Base-by-base conservation (phyloP, 164 flowering plant species). In the Taxillus chinensis region DNA sequence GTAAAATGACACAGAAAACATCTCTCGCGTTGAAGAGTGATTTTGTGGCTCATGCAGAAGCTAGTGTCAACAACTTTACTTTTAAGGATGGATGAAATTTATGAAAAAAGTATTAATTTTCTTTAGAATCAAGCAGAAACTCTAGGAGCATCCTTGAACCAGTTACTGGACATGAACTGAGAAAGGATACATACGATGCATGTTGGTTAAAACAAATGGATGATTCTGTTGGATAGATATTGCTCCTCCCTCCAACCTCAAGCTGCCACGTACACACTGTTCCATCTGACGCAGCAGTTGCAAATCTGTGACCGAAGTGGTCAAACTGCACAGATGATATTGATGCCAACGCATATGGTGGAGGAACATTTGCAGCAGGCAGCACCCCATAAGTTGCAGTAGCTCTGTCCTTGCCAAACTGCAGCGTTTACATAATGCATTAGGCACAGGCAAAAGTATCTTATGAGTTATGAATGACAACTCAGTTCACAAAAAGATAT, bases 241-340 rank as follows among this genome's bases (percentile, higher is more conserved):
- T 86, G 80, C 86, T 87, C 70, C 91, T 79, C 71, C 97, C 96
- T 71, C 99, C 97, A 45, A 91, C 97, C 74, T 95, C 99, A 72
- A 91, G 91, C 77, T 91, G 97, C 99, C 99, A 95, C 9, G 95
- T 84, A 78, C 95, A 81, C n/a, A 95, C 81, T 6, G 96, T 95
- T 65, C 99, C 99, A 77, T 95, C 99, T 64, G 78, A 73, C 63
- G 97, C 95, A 69, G 84, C 89, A 58, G 85, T 82, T 27, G 90
- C 90, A 80, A 95, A 95, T 76, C 96, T 75, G 54, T 95, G 95
- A 48, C 99, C 99, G 68, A 72, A 95, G 45, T 70, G 82, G 61
- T 89, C 97, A 75, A 95, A 91, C 66, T 82, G 83, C 85, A 91
- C 64, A 58, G 95, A 86, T 64, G 93, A 87, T 71, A 95, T 74